Percentiles rank a stretch among this genome's conserved stretches.
Evolutionary conservation across 2,329 filamentous ascomycete species (phyloP).

Genomic region (Lachnellula arida): DNA sequence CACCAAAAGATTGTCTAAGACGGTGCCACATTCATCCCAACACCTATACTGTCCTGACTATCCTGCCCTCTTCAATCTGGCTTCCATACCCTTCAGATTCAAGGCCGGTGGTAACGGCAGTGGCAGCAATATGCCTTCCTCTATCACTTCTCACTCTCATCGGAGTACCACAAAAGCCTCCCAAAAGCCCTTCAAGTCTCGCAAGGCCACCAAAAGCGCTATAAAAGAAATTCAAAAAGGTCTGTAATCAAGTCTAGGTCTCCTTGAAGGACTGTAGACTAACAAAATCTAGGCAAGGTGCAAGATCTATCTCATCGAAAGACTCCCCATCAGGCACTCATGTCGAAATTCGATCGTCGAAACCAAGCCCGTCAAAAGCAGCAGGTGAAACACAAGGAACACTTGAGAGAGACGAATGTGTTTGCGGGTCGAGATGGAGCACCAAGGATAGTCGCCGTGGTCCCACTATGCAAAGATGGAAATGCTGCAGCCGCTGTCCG

Average conservation of each 20-base stretch:
- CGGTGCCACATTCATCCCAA: background rate
- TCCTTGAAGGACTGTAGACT: constrained; percentile 6
- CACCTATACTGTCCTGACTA: constrained; percentile 23
- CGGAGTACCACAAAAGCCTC: constrained; percentile 83
- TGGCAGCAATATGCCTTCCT: constrained; percentile 66
- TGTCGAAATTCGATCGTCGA: constrained; percentile 93
- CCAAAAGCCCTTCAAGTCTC: constrained; percentile 90
- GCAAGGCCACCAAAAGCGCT: constrained; percentile 82
- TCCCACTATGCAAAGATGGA: constrained; percentile 74
- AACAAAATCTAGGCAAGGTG: constrained; percentile 61
- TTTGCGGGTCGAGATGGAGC: constrained; percentile 86
- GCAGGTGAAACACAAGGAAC: constrained; percentile 75
- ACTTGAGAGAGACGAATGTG: constrained; percentile 71
- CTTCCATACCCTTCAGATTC: constrained; percentile 77
- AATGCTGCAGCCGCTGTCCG: constrained; percentile 63
- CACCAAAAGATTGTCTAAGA: background rate
- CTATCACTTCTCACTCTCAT: constrained; percentile 72
- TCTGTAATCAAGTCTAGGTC: constrained; percentile 32
- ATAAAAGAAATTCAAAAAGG: constrained; percentile 83
- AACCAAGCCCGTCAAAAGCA: constrained; percentile 94
- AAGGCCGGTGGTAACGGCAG: constrained; percentile 69
- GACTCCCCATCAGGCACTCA: constrained; percentile 91
- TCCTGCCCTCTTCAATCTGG: too few relatives aligned
- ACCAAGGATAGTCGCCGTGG: constrained; percentile 79
- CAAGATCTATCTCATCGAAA: constrained; percentile 70